Conservation (phyloP, 2,329 filamentous ascomycete species). For the Aaosphaeria pasadenensis region DNA sequence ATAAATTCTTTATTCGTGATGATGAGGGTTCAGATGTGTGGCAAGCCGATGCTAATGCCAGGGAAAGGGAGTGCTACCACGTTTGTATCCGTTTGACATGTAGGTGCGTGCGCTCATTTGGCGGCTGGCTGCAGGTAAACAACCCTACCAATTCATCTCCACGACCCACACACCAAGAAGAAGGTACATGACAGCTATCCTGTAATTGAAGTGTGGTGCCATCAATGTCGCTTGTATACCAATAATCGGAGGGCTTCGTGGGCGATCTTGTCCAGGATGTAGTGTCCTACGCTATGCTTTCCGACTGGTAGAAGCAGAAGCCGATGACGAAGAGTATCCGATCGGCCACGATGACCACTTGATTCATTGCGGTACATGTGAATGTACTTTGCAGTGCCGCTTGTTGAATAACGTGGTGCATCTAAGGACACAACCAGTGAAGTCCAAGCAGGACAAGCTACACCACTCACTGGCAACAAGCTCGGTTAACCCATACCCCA, state of each 20-base stretch:
- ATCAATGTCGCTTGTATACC: slow-evolving; percentile 3
- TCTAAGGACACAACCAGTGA: not conserved
- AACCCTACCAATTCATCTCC: slow-evolving; percentile 21
- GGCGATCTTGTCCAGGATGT: not conserved
- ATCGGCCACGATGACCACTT: too few species aligned
- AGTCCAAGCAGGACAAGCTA: not conserved
- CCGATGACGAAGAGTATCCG: too few species aligned
- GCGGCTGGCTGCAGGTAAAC: slow-evolving; percentile 30
- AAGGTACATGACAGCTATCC: slow-evolving; percentile 11
- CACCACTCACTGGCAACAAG: not conserved
- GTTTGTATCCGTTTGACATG: slow-evolving; percentile 27
- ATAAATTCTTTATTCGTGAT: too few species aligned
- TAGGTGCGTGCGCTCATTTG: slow-evolving; percentile 28
- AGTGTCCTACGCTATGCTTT: too few species aligned
- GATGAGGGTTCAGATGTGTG: slow-evolving; percentile 7
- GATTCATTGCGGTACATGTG: not conserved
- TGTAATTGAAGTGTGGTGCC: slow-evolving; percentile 1
- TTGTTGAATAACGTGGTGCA: not conserved
- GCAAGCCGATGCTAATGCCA: slow-evolving; percentile 9
- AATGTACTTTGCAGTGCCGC: not conserved
- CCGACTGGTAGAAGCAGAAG: too few species aligned
- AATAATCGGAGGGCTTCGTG: not conserved
- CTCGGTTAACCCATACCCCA: not conserved
- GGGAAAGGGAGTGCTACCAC: slow-evolving; percentile 22
- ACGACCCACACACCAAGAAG: slow-evolving; percentile 10